Evolutionary conservation across 768 basidiomycete species (phyloP).

Genomic region (Tulasnella sp.): DNA sequence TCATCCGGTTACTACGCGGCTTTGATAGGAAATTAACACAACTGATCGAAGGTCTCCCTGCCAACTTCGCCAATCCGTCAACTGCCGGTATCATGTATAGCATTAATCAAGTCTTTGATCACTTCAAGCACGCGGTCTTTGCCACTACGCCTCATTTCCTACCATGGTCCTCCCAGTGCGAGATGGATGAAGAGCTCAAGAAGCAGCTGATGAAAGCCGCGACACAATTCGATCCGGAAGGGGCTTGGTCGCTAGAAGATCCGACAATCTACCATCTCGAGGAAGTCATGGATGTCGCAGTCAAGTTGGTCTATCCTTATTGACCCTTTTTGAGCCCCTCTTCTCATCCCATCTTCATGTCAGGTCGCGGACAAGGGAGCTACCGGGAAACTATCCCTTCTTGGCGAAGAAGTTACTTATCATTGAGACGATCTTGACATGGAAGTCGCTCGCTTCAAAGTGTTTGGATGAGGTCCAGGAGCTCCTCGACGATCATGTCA

Average conservation of each 20-base stretch:
- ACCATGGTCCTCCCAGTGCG: conserved; percentile 20
- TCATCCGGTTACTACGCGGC: conserved; percentile 36
- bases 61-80: background rate
- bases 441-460: background rate
- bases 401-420: conserved; percentile 36
- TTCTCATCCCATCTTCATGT: background rate
- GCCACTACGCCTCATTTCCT: conserved; percentile 18
- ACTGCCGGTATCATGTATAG: background rate
- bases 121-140: background rate
- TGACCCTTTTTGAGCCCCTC: too few relatives aligned
- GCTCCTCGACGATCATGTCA: background rate
- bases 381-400: conserved; percentile 51
- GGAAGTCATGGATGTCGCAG: conserved; percentile 17
- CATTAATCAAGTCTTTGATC: background rate
- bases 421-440: background rate
- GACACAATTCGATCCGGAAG: background rate
- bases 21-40: conserved; percentile 38
- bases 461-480: conserved; percentile 5
- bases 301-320: conserved; percentile 4
- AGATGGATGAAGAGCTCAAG: background rate
- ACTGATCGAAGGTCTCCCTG: conserved; percentile 43
- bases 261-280: conserved; percentile 21
- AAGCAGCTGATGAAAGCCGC: background rate
- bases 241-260: conserved; percentile 28
- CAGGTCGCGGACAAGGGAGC: conserved; percentile 62